phyloP scores from a whole-genome alignment of 2,329 filamentous ascomycete genomes.

The Xylariaceae sp. region DNA sequence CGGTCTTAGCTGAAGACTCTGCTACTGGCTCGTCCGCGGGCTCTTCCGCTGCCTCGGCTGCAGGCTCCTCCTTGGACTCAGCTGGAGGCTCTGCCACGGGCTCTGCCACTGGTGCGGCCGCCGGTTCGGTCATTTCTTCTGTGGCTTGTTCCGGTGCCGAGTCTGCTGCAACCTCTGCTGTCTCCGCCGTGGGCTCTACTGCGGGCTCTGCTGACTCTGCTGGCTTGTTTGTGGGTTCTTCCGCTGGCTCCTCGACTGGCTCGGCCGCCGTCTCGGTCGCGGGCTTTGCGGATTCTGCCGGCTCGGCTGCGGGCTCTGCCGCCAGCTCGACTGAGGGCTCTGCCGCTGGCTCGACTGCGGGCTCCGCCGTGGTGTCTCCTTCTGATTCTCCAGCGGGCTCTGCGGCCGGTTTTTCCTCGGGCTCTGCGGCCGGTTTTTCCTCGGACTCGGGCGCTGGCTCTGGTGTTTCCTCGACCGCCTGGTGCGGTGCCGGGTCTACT shows the following conservation, averaged over 20 bases:
- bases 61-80: not conserved
- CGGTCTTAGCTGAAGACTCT: not conserved
- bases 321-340: not conserved
- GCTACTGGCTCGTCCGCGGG: not conserved
- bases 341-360: constrained; percentile 1
- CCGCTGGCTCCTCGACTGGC: not conserved
- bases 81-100: not conserved
- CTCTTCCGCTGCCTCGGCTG: not conserved
- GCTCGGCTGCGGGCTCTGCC: not conserved
- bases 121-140: too few species aligned
- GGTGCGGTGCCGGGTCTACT: too few species aligned
- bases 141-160: too few species aligned
- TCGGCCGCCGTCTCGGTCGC: constrained; percentile 4
- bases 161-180: not conserved
- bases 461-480: too few species aligned
- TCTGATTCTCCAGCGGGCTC: not conserved
- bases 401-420: not conserved
- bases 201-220: constrained; percentile 1
- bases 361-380: not conserved
- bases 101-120: too few species aligned
- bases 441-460: not conserved
- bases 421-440: not conserved
- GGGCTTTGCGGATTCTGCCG: not conserved
- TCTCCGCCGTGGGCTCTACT: not conserved
- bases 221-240: constrained; percentile 2